These are phyloP conservation scores for Coemansia sp. DNA, from an alignment of 192 early-diverging fungal genomes.

Conservation along the genomic window DNA sequence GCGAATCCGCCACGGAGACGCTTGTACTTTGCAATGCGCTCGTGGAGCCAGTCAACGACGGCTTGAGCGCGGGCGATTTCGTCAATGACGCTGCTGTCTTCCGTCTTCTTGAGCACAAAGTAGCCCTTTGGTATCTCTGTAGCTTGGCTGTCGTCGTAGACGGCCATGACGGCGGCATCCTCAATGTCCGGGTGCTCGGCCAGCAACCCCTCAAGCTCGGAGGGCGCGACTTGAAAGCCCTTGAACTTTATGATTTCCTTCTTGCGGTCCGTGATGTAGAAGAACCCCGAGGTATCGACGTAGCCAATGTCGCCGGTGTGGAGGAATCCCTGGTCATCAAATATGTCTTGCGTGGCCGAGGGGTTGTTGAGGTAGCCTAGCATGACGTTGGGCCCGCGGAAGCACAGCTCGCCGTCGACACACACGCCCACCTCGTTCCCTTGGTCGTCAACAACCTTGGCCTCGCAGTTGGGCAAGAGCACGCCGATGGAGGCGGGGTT, in stretches of 20 bases:
- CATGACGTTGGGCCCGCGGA: constrained; percentile 87
- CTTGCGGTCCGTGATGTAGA: constrained; percentile 67
- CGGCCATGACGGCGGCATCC: constrained; percentile 66
- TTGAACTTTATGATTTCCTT: constrained; percentile 94
- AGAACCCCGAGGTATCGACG: constrained; percentile 60
- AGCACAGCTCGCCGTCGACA: constrained; percentile 85
- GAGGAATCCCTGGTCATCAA: constrained; percentile 72
- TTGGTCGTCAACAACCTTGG: constrained; percentile 71
- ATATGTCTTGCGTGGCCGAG: constrained; percentile 64
- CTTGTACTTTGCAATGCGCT: constrained; percentile 69
- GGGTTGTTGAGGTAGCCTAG: constrained; percentile 78
- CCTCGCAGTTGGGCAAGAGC: constrained; percentile 67
- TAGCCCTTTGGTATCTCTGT: constrained; percentile 78
- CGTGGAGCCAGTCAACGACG: constrained; percentile 56
- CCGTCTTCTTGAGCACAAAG: constrained; percentile 55
- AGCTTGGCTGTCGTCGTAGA: constrained; percentile 58
- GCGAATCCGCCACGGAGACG: constrained; percentile 71
- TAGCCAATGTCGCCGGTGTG: constrained; percentile 80
- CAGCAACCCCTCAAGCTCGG: constrained; percentile 77
- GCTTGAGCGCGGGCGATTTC: constrained; percentile 48
- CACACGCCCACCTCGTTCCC: constrained; percentile 54
- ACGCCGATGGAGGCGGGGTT: constrained; percentile 60
- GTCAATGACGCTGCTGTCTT: constrained; percentile 23
- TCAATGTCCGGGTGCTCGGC: constrained; percentile 64
- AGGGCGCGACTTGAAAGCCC: constrained; percentile 73